phyloP scores from a whole-genome alignment of 495 filamentous ascomycete species.

The Penicillium macrosclerotiorum region DNA sequence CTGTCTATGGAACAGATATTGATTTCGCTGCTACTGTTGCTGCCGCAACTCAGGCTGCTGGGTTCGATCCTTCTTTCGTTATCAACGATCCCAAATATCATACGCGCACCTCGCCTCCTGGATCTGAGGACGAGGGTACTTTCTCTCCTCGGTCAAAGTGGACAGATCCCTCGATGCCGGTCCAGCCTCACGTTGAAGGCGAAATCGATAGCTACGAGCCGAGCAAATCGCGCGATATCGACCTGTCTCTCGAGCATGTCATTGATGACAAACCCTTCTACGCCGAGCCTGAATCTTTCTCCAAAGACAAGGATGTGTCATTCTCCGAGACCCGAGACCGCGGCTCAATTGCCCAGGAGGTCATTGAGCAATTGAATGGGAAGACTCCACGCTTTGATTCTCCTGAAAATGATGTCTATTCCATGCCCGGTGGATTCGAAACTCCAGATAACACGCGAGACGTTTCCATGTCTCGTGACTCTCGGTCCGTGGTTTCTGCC shows the following conservation, averaged over 20 bases:
- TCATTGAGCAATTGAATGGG: slow-evolving; percentile 27
- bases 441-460: slow-evolving; percentile 18
- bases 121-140: slow-evolving; percentile 46
- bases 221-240: slow-evolving; percentile 12
- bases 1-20: slow-evolving; percentile 50
- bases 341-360: slow-evolving; percentile 29
- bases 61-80: slow-evolving; percentile 70
- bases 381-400: slow-evolving; percentile 15
- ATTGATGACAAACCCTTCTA: slow-evolving; percentile 22
- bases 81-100: slow-evolving; percentile 63
- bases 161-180: slow-evolving; percentile 35
- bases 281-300: slow-evolving; percentile 19
- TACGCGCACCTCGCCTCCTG: slow-evolving; percentile 61
- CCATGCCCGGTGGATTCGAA: slow-evolving; percentile 46
- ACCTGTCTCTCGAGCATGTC: slow-evolving; percentile 6
- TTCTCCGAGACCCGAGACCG: slow-evolving; percentile 5
- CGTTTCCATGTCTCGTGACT: slow-evolving; percentile 3
- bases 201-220: slow-evolving; percentile 24
- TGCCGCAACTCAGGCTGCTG: slow-evolving; percentile 63
- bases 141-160: slow-evolving; percentile 49
- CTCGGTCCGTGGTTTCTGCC: slow-evolving; percentile 28
- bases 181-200: slow-evolving; percentile 29
- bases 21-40: slow-evolving; percentile 70
- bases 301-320: slow-evolving; percentile 4
- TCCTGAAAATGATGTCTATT: slow-evolving; percentile 26